Evolutionary conservation across 352 stramenopile genomes (phyloP).

Genomic region (Globisporangium sylvaticum): DNA sequence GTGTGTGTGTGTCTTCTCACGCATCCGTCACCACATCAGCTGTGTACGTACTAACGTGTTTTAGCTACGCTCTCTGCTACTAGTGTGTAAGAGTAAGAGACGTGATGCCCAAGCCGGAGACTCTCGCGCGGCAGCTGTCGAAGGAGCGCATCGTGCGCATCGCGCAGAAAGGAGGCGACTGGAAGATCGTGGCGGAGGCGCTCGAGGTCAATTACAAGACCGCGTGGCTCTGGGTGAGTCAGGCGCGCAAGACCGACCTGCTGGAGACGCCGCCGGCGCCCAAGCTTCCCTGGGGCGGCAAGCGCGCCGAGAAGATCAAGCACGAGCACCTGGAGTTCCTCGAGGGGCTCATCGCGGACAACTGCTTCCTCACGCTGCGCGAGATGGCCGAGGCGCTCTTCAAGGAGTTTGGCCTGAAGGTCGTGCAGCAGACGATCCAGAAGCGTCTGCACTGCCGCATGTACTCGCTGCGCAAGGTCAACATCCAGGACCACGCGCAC

Average conservation of each 20-base stretch:
- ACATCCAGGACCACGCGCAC: neutral
- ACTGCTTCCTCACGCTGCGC: slow-evolving; percentile 19
- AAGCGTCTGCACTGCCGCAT: slow-evolving; percentile 17
- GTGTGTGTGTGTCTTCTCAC: neutral
- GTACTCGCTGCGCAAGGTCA: slow-evolving; percentile 16
- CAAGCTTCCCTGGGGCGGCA: slow-evolving; percentile 16
- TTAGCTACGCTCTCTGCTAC: neutral
- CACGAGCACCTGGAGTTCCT: slow-evolving; percentile 18
- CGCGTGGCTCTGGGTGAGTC: slow-evolving; percentile 20
- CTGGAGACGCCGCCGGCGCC: slow-evolving; percentile 10
- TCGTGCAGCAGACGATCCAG: slow-evolving; percentile 17
- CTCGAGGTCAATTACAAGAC: slow-evolving; percentile 24
- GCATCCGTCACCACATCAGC: neutral
- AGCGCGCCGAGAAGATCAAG: slow-evolving; percentile 22
- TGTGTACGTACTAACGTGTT: neutral
- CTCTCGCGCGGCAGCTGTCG: slow-evolving; percentile 15
- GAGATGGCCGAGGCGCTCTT: slow-evolving; percentile 16
- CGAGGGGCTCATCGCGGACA: slow-evolving; percentile 16
- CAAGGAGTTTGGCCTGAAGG: slow-evolving; percentile 16
- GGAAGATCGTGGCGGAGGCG: slow-evolving; percentile 16
- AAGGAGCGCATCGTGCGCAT: slow-evolving; percentile 21
- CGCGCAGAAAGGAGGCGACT: slow-evolving; percentile 20
- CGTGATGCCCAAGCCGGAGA: slow-evolving; percentile 18
- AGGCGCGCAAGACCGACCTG: slow-evolving; percentile 19
- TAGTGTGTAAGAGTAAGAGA: neutral